Evolutionary conservation across 202 grass and related monocot species (phyloP), one percentile per base, ranked within the genome.

Genomic region (Elaeis oleifera): DNA sequence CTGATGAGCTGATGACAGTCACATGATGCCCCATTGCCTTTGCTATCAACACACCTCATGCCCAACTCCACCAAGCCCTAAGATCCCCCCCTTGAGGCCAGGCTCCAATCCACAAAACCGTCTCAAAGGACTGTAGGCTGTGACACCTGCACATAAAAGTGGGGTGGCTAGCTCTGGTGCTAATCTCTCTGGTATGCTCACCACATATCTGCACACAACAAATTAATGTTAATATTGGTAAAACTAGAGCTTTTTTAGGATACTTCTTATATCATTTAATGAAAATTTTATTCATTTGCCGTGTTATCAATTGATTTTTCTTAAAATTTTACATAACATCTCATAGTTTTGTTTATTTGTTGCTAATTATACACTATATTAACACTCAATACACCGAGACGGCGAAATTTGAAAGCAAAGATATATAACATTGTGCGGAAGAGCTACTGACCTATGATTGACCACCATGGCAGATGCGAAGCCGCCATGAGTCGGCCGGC

Each of bases 1-100:
- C 60, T 15, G 92, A 97, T 18, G 92, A 97, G 84, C 88, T 92
- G 69, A 97, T 92, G 27, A 89, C 88, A 2, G 92, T 91, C 50
- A 97, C 88, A 61, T 92, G 92, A 77, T 97, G 92, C 29, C 88
- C 88, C 84, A 97, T 85, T 0, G 88, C 77, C 74, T 97, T 97
- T 20, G 88, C 88, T 0, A 97, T 70, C 72, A 92, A 89, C 39
- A 97, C 88, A 28, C 92, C 92, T 84, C 84, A 79, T 90, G 87
- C 11, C 87, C 87, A 29, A 90, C 82, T 56, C 87, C 87, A 28
- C 87, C 87, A 0, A 90, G 87, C 8, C 87, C 87, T 16, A 90
- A 60, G 70, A 90, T 80, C 1, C 49, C 87, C 18, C 76, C 87
- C 0, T 76, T 68, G 52, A 90, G 87, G 20, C 79, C 82, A 0